phyloP scores from a whole-genome alignment of 805 yeast species.

The Saccharomycopsis sp. region DNA sequence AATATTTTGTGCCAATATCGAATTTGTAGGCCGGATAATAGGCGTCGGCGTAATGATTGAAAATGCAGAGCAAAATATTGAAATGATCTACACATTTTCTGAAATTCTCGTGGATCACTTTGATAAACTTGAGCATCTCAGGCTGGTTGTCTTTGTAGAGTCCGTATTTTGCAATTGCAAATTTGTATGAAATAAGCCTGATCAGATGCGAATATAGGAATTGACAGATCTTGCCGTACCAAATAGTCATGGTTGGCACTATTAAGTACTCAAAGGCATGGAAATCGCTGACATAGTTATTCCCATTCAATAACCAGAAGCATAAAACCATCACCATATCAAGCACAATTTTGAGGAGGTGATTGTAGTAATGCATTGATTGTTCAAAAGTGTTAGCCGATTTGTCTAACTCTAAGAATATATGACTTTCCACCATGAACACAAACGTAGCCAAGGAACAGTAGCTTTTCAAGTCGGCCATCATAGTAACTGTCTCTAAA shows the following conservation, averaged over 20 bases:
- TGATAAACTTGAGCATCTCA: not conserved
- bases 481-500: not conserved
- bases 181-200: constrained; percentile 10
- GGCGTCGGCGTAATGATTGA: not conserved
- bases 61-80: not conserved
- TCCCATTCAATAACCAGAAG: constrained; percentile 15
- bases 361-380: not conserved
- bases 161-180: not conserved
- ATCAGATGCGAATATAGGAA: constrained; percentile 10
- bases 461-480: constrained; percentile 1
- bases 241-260: not conserved
- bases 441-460: constrained; percentile 7
- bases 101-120: not conserved
- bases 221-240: constrained; percentile 4
- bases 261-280: constrained; percentile 9
- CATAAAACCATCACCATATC: constrained; percentile 5
- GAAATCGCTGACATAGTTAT: constrained; percentile 9
- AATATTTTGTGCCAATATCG: constrained; percentile 4
- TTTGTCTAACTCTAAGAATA: constrained; percentile 14
- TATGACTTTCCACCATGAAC: constrained; percentile 10
- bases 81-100: constrained; percentile 2
- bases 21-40: constrained; percentile 6
- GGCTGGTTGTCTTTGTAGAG: not conserved
- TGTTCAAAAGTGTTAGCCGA: constrained; percentile 6
- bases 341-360: not conserved